These are phyloP conservation scores for Wallemia mellicola DNA, from an alignment of 1,284 basidiomycete species.

Conservation along the genomic window DNA sequence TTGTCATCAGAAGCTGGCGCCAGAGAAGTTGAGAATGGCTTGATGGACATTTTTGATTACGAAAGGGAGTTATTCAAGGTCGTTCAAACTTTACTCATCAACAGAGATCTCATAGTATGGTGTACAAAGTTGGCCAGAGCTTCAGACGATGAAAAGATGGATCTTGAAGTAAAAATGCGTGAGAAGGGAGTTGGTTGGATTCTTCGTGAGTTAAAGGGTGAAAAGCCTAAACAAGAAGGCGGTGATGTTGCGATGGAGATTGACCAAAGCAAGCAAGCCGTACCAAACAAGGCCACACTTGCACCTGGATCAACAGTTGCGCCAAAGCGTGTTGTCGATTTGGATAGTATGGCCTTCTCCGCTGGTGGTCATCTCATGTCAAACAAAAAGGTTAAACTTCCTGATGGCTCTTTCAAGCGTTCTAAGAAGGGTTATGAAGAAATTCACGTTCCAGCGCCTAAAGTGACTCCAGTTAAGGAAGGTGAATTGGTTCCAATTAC, in stretches of 20 bases:
- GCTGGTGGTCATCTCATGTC: conserved; percentile 94
- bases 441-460: conserved; percentile 85
- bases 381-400: conserved; percentile 91
- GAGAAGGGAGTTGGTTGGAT: conserved; percentile 95
- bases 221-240: conserved; percentile 22
- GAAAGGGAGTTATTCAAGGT: conserved; percentile 50
- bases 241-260: conserved; percentile 37
- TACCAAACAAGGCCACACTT: conserved; percentile 64
- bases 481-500: conserved; percentile 46
- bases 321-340: conserved; percentile 59
- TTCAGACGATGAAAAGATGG: conserved; percentile 63
- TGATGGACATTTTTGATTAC: conserved; percentile 95
- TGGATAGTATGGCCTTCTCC: conserved; percentile 80
- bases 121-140: conserved; percentile 83
- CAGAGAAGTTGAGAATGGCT: conserved; percentile 81
- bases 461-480: conserved; percentile 31
- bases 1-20: conserved; percentile 57
- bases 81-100: conserved; percentile 72
- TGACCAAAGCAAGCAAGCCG: conserved; percentile 24
- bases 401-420: conserved; percentile 91
- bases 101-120: conserved; percentile 90
- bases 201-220: conserved; percentile 52
- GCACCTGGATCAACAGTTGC: conserved; percentile 53
- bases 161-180: conserved; percentile 91
- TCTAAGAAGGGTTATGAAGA: conserved; percentile 92